Percentiles rank a stretch among this genome's conserved stretches.
Conservation (phyloP, 805 yeast genomes). For the Trichomonascus vanleenenianus region DNA sequence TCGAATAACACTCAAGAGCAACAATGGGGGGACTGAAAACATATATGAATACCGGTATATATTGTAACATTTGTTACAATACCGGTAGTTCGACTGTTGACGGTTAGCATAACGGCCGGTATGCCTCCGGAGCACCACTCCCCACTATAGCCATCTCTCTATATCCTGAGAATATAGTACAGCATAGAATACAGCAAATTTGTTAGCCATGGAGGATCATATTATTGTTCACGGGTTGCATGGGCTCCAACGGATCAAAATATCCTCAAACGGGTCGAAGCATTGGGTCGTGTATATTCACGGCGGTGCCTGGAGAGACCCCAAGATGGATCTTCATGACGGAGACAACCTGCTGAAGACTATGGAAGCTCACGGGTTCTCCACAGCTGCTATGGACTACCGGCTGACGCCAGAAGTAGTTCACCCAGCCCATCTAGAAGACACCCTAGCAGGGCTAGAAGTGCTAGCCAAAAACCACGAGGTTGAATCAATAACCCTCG, state of each 20-base stretch:
- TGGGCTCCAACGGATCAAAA: not conserved
- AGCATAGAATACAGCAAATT: no score
- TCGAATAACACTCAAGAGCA: no score
- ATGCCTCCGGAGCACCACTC: no score
- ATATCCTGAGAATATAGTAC: no score
- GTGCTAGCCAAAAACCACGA: slow-evolving; percentile 18
- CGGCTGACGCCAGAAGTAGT: slow-evolving; percentile 52
- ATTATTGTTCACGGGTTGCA: not conserved
- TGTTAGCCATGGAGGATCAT: no score
- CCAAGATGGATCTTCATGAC: slow-evolving; percentile 51
- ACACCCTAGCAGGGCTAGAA: slow-evolving; percentile 41
- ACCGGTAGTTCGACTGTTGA: no score
- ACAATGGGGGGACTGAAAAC: no score
- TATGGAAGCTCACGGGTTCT: slow-evolving; percentile 22
- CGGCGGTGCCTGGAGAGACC: slow-evolving; percentile 89
- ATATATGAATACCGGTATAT: no score
- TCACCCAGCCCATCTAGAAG: slow-evolving; percentile 57
- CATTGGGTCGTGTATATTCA: slow-evolving; percentile 50
- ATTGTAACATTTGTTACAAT: no score
- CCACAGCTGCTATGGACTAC: slow-evolving; percentile 47
- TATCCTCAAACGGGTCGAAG: not conserved
- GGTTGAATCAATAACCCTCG: slow-evolving; percentile 29
- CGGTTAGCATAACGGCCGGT: no score
- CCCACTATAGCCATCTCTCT: no score
- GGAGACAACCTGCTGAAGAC: slow-evolving; percentile 31